phyloP scores from a whole-genome alignment of 2,329 filamentous ascomycete species.

The Hypoxylon sp. region DNA sequence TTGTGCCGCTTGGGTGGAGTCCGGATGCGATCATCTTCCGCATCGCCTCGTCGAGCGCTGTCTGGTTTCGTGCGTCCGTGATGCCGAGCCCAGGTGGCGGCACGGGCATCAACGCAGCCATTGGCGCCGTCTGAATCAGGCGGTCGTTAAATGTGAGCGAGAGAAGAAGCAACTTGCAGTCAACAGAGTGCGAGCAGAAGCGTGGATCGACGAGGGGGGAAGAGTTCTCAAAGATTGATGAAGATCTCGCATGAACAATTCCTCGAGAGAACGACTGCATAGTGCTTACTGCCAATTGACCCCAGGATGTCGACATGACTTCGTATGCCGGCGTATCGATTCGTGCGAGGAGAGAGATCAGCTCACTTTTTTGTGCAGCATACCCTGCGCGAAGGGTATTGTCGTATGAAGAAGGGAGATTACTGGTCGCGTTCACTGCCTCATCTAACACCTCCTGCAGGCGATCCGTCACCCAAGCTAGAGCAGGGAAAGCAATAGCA shows the following conservation, averaged over 20 bases:
- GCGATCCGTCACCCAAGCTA: slow-evolving; percentile 43
- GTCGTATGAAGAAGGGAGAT: slow-evolving; percentile 49
- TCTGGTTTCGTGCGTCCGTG: slow-evolving; percentile 46
- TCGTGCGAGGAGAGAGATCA: slow-evolving; percentile 47
- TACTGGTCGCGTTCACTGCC: slow-evolving; percentile 21
- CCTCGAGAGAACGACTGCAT: slow-evolving; percentile 63
- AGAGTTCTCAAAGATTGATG: slow-evolving; percentile 55
- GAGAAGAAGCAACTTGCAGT: slow-evolving; percentile 53
- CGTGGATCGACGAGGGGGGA: slow-evolving; percentile 60
- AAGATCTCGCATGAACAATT: slow-evolving; percentile 57
- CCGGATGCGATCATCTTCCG: slow-evolving; percentile 56
- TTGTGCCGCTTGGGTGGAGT: slow-evolving; percentile 61
- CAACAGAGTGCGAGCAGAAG: slow-evolving; percentile 61
- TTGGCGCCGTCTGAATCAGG: slow-evolving; percentile 48
- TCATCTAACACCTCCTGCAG: slow-evolving; percentile 34
- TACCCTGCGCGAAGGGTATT: slow-evolving; percentile 48
- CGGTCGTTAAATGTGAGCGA: slow-evolving; percentile 49
- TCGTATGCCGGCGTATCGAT: slow-evolving; percentile 49
- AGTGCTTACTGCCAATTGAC: slow-evolving; percentile 51
- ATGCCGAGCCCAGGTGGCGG: slow-evolving; percentile 44
- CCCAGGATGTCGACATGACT: slow-evolving; percentile 54
- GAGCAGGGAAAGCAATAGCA: slow-evolving; percentile 50
- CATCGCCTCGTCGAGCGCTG: slow-evolving; percentile 46
- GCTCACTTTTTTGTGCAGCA: slow-evolving; percentile 43
- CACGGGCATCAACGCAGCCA: slow-evolving; percentile 47